Evolutionary conservation across 208 protist species (phyloP).

Genomic region (Zelonia costaricensis): DNA sequence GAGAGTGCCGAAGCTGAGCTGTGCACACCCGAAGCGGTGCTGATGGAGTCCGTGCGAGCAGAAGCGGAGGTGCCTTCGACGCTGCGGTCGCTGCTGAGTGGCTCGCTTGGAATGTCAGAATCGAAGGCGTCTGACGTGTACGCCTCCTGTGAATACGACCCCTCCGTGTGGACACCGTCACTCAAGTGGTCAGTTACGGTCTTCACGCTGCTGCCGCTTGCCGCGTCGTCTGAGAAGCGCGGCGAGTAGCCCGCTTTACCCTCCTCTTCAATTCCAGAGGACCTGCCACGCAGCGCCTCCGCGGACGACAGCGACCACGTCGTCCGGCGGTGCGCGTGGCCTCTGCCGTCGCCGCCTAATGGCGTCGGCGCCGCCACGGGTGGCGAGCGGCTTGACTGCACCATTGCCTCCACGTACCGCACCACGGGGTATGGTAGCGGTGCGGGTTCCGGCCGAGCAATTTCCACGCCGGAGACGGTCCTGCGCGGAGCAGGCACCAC

Average conservation of each 20-base stretch:
- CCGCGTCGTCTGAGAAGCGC: background rate
- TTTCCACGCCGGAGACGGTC: constrained; percentile 24
- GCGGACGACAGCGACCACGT: background rate
- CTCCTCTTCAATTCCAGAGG: background rate
- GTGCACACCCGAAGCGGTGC: too few species aligned
- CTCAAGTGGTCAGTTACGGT: background rate
- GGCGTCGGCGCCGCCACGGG: background rate
- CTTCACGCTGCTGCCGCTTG: background rate
- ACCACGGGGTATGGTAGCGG: constrained; percentile 52
- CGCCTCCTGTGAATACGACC: background rate
- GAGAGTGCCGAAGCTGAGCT: too few species aligned
- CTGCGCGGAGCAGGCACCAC: constrained; percentile 4
- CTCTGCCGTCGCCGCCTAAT: background rate
- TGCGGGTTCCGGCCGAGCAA: constrained; percentile 37
- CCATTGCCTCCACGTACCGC: constrained; percentile 38
- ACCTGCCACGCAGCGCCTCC: background rate
- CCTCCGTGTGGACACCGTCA: background rate
- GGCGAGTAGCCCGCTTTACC: constrained; percentile 5
- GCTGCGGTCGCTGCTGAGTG: too few species aligned
- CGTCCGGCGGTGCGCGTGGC: background rate
- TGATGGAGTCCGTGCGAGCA: too few species aligned
- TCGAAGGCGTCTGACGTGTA: constrained; percentile 18
- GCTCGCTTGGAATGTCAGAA: too few species aligned
- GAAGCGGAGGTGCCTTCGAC: too few species aligned
- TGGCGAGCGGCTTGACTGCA: background rate